Evolutionary conservation across 805 yeast species (phyloP).

Genomic region (Lachancea thermotolerans): DNA sequence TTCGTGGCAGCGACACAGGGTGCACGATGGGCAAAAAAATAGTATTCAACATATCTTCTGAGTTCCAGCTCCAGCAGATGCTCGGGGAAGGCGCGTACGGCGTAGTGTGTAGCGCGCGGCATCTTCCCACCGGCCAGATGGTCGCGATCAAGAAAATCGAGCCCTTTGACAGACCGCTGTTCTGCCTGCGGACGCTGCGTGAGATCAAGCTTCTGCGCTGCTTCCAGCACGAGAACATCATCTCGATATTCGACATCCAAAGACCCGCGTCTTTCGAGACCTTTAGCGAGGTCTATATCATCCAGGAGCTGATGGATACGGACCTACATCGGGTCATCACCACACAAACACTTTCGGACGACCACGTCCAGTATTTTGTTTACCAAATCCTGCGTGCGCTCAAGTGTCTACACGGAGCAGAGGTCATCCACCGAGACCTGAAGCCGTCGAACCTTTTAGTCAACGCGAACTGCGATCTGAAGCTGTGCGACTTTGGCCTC

Average conservation of each 20-base stretch:
- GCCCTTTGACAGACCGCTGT: constrained; percentile 85
- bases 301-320: constrained; percentile 84
- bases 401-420: constrained; percentile 88
- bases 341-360: constrained; percentile 79
- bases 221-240: constrained; percentile 90
- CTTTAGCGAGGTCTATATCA: constrained; percentile 81
- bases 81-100: constrained; percentile 98
- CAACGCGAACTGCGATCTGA: constrained; percentile 89
- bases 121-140: constrained; percentile 74
- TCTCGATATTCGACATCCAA: constrained; percentile 83
- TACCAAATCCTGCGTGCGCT: constrained; percentile 88
- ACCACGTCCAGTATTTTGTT: constrained; percentile 87
- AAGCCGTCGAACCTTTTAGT: constrained; percentile 83
- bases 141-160: constrained; percentile 96
- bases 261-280: constrained; percentile 68
- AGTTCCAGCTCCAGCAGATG: constrained; percentile 76
- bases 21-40: constrained; percentile 38
- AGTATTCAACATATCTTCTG: constrained; percentile 77
- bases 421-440: constrained; percentile 86
- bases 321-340: constrained; percentile 76
- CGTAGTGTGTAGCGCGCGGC: constrained; percentile 82
- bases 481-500: constrained; percentile 90
- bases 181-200: constrained; percentile 80
- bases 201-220: constrained; percentile 84
- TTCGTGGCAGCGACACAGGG: no score